Base-by-base conservation (phyloP, 2,329 filamentous ascomycete species). In the Aspergillaceae sp. region DNA sequence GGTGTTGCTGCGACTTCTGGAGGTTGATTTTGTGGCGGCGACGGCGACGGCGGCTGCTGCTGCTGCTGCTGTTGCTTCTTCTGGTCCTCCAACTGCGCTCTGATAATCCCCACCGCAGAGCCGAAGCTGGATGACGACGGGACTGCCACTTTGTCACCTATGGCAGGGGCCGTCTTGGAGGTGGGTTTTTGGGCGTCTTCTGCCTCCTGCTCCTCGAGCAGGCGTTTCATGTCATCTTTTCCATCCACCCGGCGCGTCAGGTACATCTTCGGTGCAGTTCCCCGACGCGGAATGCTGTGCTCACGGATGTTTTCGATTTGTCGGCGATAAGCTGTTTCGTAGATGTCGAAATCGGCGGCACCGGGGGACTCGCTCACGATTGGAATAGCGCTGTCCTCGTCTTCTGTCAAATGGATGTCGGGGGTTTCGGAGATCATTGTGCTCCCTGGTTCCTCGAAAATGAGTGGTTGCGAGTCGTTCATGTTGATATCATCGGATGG, bases 351-450 rank as follows among this genome's bases (percentile, higher is more conserved):
- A 49, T 94, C 88, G 4, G 87, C 86, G 1, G 83, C 84, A 0
- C 84, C 84, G 2, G 91, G 91, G 1, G 87, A 94, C 65, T 95
- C 89, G 29, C 86, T 87, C 36, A 95, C 82, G 4, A 84, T 63
- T 26, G 62, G 67, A 26, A 57, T 55, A 10, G 51, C 38, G 7
- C 47, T 41, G 7, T 38, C 19, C 11, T 38, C 36, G 8, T 53
- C 50, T 5, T 29, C 45, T 10, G 45, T 45, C 28, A 44, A 40
- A 33, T 34, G 41, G 10, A 50, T 49, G 8, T 63, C 67, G 7
- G 62, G 55, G 27, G 67, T 61, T 45, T 69, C 65, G 36, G 59
- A 62, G 40, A 62, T 51, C 28, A 48, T 43, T 58, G 54, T 73
- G 74, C 46, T 53, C 36, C 60, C 56, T 35, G 58, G 52, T 43